Evolutionary conservation across 2,329 filamentous ascomycete genomes (phyloP), one percentile per base, ranked within the genome.

Genomic region (Gaeumannomyces sp.): DNA sequence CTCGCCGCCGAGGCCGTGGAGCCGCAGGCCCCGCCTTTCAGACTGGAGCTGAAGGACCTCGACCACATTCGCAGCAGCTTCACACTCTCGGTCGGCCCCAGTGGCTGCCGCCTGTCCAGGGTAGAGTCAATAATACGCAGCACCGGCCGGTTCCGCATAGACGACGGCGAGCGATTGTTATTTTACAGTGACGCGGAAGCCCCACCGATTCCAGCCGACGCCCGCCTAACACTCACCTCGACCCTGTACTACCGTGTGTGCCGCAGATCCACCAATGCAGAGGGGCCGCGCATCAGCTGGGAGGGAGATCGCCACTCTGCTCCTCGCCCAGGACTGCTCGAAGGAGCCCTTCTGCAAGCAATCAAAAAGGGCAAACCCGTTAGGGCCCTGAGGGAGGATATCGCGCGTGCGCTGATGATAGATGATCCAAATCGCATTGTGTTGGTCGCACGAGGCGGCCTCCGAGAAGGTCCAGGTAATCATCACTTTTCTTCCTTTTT

Each of bases 401-500:
- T 73, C 50, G 72, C 73, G 6, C 61, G 68, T 2, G 50, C 67
- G 19, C 65, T 75, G 31, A 64, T 59, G n/a, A 61, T 75, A 16
- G 62, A 68, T 6, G 69, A 75, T 60, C 58, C 69, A 0, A 69
- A 72, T 33, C 69, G 75, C 27, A 65, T 78, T 19, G 66, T 72
- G 2, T 65, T 78, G 5, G 65, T 69, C 25, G 72, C 72, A 3
- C 59, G 69, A 4, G 74, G 72, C 6, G 76, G 76, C 4, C 65
- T 75, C 29, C 69, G 71, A 22, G 69, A 70, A 3, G 72, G 73
- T 6, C 64, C 69, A 45, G 38, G 38, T 45, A 45, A 45, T 4
- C 14, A 16, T 11, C 38, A 14, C 3, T 19, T 45, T 19, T 45
- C 16, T 6, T 29, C 6, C 29, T 6, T 29, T 29, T n/a, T n/a